phyloP scores from a whole-genome alignment of 2,329 filamentous ascomycete genomes.

The Dothistroma septosporum region DNA sequence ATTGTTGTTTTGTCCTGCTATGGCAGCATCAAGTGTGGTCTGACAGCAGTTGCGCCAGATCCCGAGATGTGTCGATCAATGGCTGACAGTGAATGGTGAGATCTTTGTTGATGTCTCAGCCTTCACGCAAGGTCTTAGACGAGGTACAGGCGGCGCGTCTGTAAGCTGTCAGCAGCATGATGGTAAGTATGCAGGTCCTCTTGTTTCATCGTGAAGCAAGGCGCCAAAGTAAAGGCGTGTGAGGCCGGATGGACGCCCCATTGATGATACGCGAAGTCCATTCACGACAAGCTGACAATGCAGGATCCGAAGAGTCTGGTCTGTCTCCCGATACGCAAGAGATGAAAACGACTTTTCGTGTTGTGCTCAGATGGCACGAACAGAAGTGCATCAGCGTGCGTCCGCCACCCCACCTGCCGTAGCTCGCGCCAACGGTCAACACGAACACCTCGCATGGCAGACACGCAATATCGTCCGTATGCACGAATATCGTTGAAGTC shows the following conservation, averaged over 20 bases:
- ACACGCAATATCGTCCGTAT: neutral
- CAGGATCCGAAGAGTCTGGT: neutral
- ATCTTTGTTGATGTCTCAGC: neutral
- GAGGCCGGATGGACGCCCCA: neutral
- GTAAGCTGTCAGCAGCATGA: conserved; percentile 1
- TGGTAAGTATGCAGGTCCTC: conserved; percentile 2
- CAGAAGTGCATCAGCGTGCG: neutral
- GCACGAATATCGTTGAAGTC: neutral
- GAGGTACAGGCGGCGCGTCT: neutral
- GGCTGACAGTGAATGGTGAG: conserved; percentile 1
- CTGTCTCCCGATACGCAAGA: too few species aligned
- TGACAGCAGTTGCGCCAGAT: neutral
- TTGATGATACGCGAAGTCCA: neutral
- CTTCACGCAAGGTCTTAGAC: conserved; percentile 2
- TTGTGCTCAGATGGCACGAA: neutral
- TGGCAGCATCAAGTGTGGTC: neutral
- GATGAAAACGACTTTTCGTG: neutral
- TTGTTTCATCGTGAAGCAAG: conserved; percentile 3
- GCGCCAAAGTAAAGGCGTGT: neutral
- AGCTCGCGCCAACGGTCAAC: neutral
- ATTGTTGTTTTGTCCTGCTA: neutral
- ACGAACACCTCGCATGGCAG: neutral
- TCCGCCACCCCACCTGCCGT: neutral
- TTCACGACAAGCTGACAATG: neutral
- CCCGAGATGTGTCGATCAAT: neutral